Base-by-base conservation (phyloP, 2,329 filamentous ascomycete species). In the Massarina eburnea region DNA sequence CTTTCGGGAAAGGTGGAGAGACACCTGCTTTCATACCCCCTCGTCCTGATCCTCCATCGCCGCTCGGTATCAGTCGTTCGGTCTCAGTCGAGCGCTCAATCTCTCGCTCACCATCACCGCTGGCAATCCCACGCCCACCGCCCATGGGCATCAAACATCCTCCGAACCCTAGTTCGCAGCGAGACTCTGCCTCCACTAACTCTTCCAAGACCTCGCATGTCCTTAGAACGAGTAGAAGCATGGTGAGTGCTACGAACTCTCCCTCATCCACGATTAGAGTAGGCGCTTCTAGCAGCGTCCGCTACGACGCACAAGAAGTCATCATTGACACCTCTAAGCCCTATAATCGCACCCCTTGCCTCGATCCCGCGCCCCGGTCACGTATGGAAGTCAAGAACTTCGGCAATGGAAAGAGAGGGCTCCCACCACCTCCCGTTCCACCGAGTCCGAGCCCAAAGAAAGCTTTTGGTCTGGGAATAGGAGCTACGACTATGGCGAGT, bases 261-360 rank as follows among this genome's bases (percentile, higher is more conserved):
- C n/a, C 29, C 4, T 15, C 8, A 2, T 18, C 26, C 3, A 33
- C 41, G 2, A 35, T 48, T 15, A 39, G 26, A 10, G 20, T 43
- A 26, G 38, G 14, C 19, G 45, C 38, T 10, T 53, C 52, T 1
- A 12, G 12, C 2, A 51, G 42, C 35, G 45, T 51, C 4, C 27
- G 45, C 10, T 39, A 45, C 32, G 52, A 53, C 30, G 40, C 37
- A 6, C 36, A 41, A 22, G 43, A 38, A 34, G 32, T 27, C 10
- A 10, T 43, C 27, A 21, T 49, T 19, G 43, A 45, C 22, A 9
- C 17, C 9, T 6, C 32, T 3, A 46, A 45, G 18, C 12, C 34
- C 3, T 24, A 36, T 3, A 27, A 29, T 4, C 33, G 18, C 2
- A 33, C 36, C 4, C 45, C 45, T 2, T 44, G 20, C 5, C 37